phyloP scores from a whole-genome alignment of 1,284 basidiomycete species.

The Melampsora americana region DNA sequence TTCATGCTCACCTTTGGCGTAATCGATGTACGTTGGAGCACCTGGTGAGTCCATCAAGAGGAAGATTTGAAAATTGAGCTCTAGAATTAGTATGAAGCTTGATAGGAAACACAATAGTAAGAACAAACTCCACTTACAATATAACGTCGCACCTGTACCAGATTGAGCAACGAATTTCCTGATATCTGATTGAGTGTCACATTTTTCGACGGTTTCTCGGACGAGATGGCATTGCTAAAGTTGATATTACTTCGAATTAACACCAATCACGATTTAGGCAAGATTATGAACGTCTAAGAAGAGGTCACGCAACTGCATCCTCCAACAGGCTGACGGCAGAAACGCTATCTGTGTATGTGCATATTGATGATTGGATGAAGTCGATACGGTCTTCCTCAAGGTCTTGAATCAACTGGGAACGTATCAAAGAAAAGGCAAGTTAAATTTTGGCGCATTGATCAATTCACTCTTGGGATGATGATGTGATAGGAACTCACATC shows the following conservation, averaged over 20 bases:
- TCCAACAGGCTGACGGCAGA: constrained; percentile 93
- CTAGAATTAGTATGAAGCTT: background rate
- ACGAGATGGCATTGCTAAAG: constrained; percentile 30
- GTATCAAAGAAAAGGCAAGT: background rate
- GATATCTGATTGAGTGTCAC: constrained; percentile 28
- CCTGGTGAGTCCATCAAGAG: background rate
- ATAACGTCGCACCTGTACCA: constrained; percentile 27
- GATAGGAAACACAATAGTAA: background rate
- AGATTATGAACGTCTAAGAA: background rate
- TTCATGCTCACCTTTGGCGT: constrained; percentile 30
- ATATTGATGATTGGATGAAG: constrained; percentile 89
- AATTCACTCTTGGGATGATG: background rate
- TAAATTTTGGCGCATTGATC: constrained; percentile 9
- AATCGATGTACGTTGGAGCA: constrained; percentile 38
- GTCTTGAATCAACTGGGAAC: constrained; percentile 73
- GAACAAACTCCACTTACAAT: constrained; percentile 11
- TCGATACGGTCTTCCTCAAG: constrained; percentile 89
- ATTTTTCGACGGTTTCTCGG: constrained; percentile 19
- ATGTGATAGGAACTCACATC: constrained; percentile 50
- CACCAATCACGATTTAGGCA: background rate
- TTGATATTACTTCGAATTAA: background rate
- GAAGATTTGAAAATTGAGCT: background rate
- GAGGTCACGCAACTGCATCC: constrained; percentile 68
- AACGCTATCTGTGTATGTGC: constrained; percentile 91
- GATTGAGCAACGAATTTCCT: constrained; percentile 32